phyloP scores from a whole-genome alignment of 768 basidiomycete genomes.

The Auricularia auricula-judae region DNA sequence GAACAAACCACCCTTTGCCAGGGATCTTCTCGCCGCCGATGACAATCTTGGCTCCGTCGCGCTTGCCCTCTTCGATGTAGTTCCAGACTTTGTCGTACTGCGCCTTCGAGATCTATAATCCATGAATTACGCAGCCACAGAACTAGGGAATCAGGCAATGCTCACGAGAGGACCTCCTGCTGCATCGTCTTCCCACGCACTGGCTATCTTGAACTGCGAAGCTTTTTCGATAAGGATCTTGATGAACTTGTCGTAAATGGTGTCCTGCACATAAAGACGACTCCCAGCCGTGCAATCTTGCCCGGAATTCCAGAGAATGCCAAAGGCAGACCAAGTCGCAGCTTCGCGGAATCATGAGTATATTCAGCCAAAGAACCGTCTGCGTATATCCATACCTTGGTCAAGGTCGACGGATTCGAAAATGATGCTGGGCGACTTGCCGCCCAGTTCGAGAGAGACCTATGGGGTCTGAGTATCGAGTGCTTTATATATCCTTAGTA shows the following conservation, averaged over 20 bases:
- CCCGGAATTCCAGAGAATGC: conserved; percentile 43
- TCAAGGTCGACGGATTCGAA: conserved; percentile 67
- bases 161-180: conserved; percentile 51
- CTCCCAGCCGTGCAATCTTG: conserved; percentile 76
- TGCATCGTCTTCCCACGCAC: conserved; percentile 49
- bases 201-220: conserved; percentile 46
- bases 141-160: neutral
- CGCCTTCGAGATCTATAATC: conserved; percentile 50
- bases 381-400: conserved; percentile 24
- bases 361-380: neutral
- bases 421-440: conserved; percentile 61
- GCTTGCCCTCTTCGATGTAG: conserved; percentile 68
- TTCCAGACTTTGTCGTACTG: conserved; percentile 40
- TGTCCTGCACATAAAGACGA: conserved; percentile 69
- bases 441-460: conserved; percentile 65
- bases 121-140: neutral
- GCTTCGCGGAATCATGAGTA: neutral
- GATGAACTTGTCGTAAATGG: conserved; percentile 72
- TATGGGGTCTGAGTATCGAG: neutral
- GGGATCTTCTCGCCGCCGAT: conserved; percentile 53
- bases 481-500: neutral
- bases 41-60: conserved; percentile 57
- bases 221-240: conserved; percentile 41
- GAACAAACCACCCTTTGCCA: conserved; percentile 55
- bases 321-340: conserved; percentile 1